Percentiles rank a stretch among this genome's conserved stretches.
Conservation (phyloP, 176 grass and related monocot genomes). For the Aegilops sharonensis region DNA sequence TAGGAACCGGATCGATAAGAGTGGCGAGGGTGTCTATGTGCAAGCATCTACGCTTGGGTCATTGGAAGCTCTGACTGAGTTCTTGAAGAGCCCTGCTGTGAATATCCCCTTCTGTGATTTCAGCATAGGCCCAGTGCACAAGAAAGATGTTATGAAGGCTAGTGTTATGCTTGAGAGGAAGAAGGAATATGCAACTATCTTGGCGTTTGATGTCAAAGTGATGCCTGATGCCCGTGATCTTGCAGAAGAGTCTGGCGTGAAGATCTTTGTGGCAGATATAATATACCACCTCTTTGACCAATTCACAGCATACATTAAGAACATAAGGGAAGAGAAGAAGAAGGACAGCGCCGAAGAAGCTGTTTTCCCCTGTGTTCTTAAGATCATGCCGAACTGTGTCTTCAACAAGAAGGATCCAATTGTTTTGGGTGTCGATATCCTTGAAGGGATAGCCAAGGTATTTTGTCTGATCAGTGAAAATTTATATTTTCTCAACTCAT, state of each 20-base stretch:
- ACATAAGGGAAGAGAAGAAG: constrained; percentile 81
- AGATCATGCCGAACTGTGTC: constrained; percentile 85
- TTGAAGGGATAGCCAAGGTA: constrained; percentile 90
- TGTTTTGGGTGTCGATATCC: constrained; percentile 88
- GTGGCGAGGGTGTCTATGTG: constrained; percentile 89
- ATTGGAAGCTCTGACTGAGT: constrained; percentile 80
- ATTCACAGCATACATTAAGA: constrained; percentile 90
- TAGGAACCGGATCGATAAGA: constrained; percentile 77
- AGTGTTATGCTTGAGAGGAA: constrained; percentile 97
- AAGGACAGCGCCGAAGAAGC: constrained; percentile 83
- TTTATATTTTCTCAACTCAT: neutral
- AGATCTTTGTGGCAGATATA: constrained; percentile 91
- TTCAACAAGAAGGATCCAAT: constrained; percentile 97
- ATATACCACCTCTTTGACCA: constrained; percentile 95
- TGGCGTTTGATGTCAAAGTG: constrained; percentile 99
- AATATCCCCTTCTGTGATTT: constrained; percentile 92
- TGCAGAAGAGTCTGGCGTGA: constrained; percentile 80
- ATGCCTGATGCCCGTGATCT: constrained; percentile 84
- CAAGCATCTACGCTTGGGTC: constrained; percentile 93
- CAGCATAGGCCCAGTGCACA: constrained; percentile 93
- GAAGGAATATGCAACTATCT: constrained; percentile 92
- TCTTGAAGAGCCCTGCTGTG: constrained; percentile 80
- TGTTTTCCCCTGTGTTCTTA: constrained; percentile 87
- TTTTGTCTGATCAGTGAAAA: constrained; percentile 5
- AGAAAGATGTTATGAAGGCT: constrained; percentile 97